Evolutionary conservation across 441 rosid genomes (phyloP).

Genomic region (Hura crepitans): DNA sequence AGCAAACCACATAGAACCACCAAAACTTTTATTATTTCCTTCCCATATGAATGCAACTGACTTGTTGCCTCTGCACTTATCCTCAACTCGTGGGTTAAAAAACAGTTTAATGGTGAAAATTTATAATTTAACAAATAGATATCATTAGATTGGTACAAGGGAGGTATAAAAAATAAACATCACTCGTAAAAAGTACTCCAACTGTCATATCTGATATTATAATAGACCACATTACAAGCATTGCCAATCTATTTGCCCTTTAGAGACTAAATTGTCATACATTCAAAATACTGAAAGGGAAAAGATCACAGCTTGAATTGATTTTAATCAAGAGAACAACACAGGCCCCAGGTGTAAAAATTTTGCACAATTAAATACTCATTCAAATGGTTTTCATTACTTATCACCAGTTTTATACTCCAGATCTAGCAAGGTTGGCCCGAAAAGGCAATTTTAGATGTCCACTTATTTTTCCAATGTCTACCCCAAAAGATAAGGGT

Average conservation of each 20-base stretch:
- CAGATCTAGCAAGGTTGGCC: neutral
- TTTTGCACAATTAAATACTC: neutral
- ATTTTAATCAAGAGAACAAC: neutral
- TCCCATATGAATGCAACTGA: neutral
- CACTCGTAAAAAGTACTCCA: neutral
- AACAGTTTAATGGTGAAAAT: neutral
- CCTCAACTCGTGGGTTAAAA: neutral
- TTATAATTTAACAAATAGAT: neutral
- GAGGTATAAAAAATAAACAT: neutral
- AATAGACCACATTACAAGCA: neutral
- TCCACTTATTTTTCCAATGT: neutral
- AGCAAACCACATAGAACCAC: neutral
- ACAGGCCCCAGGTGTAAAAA: neutral
- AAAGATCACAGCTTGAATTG: neutral
- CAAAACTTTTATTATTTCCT: constrained; percentile 12
- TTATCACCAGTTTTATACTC: neutral
- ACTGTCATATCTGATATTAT: neutral
- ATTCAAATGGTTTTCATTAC: neutral
- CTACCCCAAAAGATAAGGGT: neutral
- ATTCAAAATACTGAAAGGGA: neutral
- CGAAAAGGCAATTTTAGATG: neutral
- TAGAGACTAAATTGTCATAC: neutral
- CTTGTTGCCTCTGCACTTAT: neutral
- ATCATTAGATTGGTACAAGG: neutral
- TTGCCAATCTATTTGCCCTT: neutral